A percentile compares a stretch with the other conserved stretches of the same genome.
phyloP scores from a whole-genome alignment of 106 monocot genomes.

The Dactylorhiza incarnata region DNA sequence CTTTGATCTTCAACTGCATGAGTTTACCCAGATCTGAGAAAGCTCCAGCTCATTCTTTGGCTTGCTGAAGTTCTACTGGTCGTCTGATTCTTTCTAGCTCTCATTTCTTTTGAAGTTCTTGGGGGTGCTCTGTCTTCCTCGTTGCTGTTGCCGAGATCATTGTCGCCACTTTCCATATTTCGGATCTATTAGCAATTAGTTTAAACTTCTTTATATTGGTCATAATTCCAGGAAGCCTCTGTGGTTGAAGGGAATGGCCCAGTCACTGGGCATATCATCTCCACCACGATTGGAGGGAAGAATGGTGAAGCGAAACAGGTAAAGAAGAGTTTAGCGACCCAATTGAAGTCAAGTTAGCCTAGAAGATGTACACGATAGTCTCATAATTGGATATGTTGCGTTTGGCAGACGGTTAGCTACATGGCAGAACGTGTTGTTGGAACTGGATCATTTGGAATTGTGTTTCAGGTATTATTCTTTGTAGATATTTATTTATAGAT shows the following conservation, averaged over 20 bases:
- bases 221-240: slow-evolving; percentile 10
- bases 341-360: neutral
- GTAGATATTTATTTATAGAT: neutral
- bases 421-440: slow-evolving; percentile 97
- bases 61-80: neutral
- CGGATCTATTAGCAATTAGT: neutral
- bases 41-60: neutral
- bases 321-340: slow-evolving; percentile 17
- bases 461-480: slow-evolving; percentile 62
- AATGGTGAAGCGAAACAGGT: slow-evolving; percentile 76
- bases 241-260: slow-evolving; percentile 47
- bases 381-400: neutral
- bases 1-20: neutral
- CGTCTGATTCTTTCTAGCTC: neutral
- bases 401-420: slow-evolving; percentile 73
- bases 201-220: neutral
- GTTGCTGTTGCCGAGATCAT: neutral
- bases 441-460: slow-evolving; percentile 89
- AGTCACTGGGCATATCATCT: slow-evolving; percentile 81
- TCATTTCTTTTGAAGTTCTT: neutral
- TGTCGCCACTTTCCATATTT: neutral
- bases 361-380: neutral
- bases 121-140: neutral
- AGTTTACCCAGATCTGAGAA: neutral
- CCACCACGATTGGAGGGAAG: slow-evolving; percentile 76